Evolutionary conservation across 257 asterid genomes (phyloP), one percentile per base, ranked within the genome.

Genomic region (Scutellaria minor): DNA sequence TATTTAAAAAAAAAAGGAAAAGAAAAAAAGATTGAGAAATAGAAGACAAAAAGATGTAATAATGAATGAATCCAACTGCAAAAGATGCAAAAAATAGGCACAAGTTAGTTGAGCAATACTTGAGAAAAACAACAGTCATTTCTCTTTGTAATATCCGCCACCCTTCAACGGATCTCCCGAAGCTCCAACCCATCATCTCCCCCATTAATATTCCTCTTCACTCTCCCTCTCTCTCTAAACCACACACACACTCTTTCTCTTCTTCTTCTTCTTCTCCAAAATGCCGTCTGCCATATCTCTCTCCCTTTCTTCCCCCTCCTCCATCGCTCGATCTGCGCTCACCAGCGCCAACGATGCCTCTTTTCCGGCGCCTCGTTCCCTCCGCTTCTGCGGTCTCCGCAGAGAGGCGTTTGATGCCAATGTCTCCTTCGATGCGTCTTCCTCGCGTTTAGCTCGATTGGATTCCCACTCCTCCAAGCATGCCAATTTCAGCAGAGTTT

Each of bases 341-440:
- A 39, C 75, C 14, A 61, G n/a, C 79, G 9, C 64, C 73, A 50
- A 35, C 20, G 66, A 68, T 39, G 79, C 84, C 70, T 39, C 37
- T 62, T 66, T 61, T 9, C 78, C 72, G 40, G 63, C 81, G 62
- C 93, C 93, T 46, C 85, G 90, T 71, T 88, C 96, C 67, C 87
- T 89, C 77, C 90, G 92, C 56, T 93, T 84, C 78, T 91, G 96
- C 74, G 96, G 98, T 8, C 95, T 93, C 64, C 85, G 89, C 59
- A 82, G 89, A 46, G 98, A 91, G 71, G 92, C 86, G 0, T 79
- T 89, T 35, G 84, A 79, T 8, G 52, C 77, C 45, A 76, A 46
- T 35, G 72, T 64, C 52, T 85, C 80, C 22, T 56, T 53, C 6
- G 77, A 75, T 62, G 79, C 84, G 61, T 61, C 80, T 6, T 62